Conservation (phyloP, 306 rosid species). For the Lithocarpus polystachyus region DNA sequence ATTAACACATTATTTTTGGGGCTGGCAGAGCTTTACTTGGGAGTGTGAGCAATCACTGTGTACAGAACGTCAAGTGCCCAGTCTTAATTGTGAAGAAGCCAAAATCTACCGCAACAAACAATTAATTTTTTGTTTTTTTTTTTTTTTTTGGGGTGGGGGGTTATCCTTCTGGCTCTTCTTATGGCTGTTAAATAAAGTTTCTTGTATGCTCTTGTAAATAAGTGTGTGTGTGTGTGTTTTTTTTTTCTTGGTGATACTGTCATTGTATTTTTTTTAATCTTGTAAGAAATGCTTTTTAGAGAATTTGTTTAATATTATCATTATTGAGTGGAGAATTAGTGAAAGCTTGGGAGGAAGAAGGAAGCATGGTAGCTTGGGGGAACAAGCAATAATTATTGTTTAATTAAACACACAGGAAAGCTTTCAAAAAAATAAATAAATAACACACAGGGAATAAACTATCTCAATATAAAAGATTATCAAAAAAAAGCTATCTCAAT, state of each 20-base stretch:
- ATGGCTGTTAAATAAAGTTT: neutral
- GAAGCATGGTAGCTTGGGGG: neutral
- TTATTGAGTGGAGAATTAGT: neutral
- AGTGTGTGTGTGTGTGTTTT: no score
- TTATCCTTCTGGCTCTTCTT: neutral
- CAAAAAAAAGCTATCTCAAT: no score
- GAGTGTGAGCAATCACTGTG: slow-evolving; percentile 88
- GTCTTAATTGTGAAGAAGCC: slow-evolving; percentile 89
- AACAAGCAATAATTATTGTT: neutral
- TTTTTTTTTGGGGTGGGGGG: neutral
- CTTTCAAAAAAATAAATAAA: no score
- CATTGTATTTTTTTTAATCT: neutral
- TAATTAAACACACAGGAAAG: no score
- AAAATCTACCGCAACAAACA: slow-evolving; percentile 28
- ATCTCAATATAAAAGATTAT: no score
- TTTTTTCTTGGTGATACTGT: neutral
- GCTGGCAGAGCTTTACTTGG: slow-evolving; percentile 77
- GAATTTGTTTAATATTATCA: neutral
- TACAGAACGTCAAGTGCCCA: slow-evolving; percentile 75
- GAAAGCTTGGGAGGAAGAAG: neutral
- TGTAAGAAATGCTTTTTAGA: neutral
- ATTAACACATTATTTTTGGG: neutral
- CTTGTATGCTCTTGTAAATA: neutral
- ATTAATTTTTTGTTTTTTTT: neutral
- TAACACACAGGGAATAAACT: neutral